phyloP scores from a whole-genome alignment of 176 grass and related monocot species.

The Paspalum vaginatum region DNA sequence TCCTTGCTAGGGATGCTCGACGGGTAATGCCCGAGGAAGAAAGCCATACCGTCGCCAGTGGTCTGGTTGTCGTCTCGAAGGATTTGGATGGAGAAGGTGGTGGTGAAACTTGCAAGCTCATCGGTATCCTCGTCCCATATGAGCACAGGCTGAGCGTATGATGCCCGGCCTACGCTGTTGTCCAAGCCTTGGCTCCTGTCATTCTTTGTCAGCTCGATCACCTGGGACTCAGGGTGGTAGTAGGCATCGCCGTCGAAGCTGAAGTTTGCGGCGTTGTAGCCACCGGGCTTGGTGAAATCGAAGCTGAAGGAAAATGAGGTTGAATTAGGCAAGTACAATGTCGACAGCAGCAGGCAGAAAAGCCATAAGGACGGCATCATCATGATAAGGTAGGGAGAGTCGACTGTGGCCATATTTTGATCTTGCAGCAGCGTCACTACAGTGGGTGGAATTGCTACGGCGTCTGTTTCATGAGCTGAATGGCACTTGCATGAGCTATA shows the following conservation, averaged over 20 bases:
- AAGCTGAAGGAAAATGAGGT: not conserved
- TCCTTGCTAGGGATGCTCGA: not conserved
- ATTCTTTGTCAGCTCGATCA: not conserved
- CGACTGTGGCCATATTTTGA: not conserved
- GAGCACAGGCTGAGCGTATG: conserved; percentile 20
- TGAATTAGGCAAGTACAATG: not conserved
- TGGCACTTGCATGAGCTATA: no score
- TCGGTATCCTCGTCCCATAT: conserved; percentile 37
- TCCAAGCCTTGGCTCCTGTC: not conserved
- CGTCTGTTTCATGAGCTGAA: no score
- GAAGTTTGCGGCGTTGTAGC: not conserved
- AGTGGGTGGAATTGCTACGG: no score
- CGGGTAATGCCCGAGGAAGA: conserved; percentile 51
- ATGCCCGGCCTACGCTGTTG: conserved; percentile 21
- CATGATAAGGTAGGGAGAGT: not conserved
- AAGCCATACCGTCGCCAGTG: conserved; percentile 54
- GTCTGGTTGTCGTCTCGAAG: not conserved
- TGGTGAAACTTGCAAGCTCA: conserved; percentile 45
- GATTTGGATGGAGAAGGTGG: conserved; percentile 52
- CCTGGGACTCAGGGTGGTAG: not conserved
- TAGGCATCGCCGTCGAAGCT: not conserved
- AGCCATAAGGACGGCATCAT: not conserved
- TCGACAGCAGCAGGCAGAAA: not conserved
- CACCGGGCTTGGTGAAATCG: not conserved
- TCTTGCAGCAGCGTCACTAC: no score